Evolutionary conservation across 2,329 filamentous ascomycete genomes (phyloP).

Genomic region (Fusarium circinatum): DNA sequence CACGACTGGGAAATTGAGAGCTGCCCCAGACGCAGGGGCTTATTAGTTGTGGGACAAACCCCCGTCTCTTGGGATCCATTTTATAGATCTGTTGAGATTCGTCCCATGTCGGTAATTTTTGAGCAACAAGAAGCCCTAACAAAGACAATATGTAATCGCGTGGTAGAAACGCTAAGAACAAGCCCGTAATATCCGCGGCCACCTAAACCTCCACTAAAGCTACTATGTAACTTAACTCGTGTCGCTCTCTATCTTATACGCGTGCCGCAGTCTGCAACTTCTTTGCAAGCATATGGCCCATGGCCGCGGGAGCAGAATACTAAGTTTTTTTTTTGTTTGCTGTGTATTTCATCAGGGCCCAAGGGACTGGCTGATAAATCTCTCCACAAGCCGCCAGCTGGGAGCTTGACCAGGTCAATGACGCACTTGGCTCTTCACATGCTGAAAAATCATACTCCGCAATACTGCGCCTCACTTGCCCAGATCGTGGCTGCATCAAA

Average conservation of each 20-base stretch:
- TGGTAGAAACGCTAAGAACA: conserved; percentile 23
- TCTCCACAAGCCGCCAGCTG: conserved; percentile 9
- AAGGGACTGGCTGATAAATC: background rate
- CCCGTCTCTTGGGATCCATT: conserved; percentile 31
- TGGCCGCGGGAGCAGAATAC: background rate
- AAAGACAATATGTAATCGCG: conserved; percentile 7
- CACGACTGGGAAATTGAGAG: conserved; percentile 16
- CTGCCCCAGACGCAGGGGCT: conserved; percentile 42
- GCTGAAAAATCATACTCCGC: conserved; percentile 29
- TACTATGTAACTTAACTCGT: background rate
- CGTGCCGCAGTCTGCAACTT: background rate
- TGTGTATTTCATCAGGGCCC: background rate
- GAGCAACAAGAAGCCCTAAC: conserved; percentile 16
- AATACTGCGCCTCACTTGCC: conserved; percentile 9
- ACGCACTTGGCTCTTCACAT: conserved; percentile 42
- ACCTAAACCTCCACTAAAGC: background rate
- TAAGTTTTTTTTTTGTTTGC: background rate
- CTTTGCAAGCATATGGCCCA: background rate
- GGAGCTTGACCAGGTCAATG: conserved; percentile 32
- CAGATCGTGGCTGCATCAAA: background rate
- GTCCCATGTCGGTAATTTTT: conserved; percentile 20
- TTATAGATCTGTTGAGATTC: conserved; percentile 39
- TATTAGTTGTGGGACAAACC: conserved; percentile 42
- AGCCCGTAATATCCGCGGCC: conserved; percentile 20
- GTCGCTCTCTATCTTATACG: conserved; percentile 2